Evolutionary conservation across 768 basidiomycete species (phyloP), one percentile per base, ranked within the genome.

Genomic region (Suillus luteus): DNA sequence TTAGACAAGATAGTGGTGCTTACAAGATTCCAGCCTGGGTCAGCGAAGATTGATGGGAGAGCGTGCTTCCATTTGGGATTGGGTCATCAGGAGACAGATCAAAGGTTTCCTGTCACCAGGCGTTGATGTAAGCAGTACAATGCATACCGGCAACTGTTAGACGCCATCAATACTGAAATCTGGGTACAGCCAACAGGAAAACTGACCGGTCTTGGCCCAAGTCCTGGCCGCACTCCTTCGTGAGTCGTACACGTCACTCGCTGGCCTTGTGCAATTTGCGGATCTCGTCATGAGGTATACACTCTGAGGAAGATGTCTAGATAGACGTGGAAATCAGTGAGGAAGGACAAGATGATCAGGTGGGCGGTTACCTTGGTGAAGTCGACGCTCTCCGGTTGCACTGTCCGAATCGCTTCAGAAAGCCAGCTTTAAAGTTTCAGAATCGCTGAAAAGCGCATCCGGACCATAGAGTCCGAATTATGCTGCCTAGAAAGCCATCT

Each of bases 401-500:
- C 91, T 0, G 92, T 91, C 22, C 95, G 78, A 67, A 99, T 96
- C 0, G 96, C 93, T 78, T 99, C 96, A 3, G 96, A 3, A 22
- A 19, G 17, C 22, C 43, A 43, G 35, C 1, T 7, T 24, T 65
- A 12, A 65, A 49, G 24, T n/a, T 6, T 6, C 43, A 43, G 4
- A 52, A 15, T 19, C 17, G 22, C 31, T 2, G 15, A 35, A 19
- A 0, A 57, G 15, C 14, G 43, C 2, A 24, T 10, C 75, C 82
- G 35, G 60, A 86, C 91, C 94, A 77, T 96, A 96, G 12, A 96
- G 80, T 35, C 93, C 93, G 73, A 92, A 96, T 73, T 96, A 97
- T 10, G 95, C 95, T 33, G 95, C 96, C 78, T 97, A 95, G 79
- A 96, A 96, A 2, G 95, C 93, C 96, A 98, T 97, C 79, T 99